These are phyloP conservation scores for Aciculosporium take DNA, from an alignment of 2,329 filamentous ascomycete genomes.

Conservation along the genomic window DNA sequence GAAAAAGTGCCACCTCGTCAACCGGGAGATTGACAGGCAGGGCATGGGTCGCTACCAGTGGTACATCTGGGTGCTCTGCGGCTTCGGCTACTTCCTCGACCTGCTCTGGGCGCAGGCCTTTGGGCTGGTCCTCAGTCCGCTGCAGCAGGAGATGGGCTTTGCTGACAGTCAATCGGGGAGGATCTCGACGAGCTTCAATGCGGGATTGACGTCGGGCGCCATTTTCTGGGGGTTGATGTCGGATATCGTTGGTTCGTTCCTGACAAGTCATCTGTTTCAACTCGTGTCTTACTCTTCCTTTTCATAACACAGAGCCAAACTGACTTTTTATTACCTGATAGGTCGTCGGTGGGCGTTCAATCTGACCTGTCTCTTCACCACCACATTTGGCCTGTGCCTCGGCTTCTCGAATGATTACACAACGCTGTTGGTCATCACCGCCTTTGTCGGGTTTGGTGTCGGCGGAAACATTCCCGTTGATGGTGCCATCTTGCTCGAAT, in stretches of 20 bases:
- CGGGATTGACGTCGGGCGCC: conserved; percentile 30
- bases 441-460: conserved; percentile 38
- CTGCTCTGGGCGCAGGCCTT: conserved; percentile 45
- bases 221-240: conserved; percentile 41
- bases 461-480: conserved; percentile 43
- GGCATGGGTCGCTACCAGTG: conserved; percentile 41
- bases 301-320: not conserved
- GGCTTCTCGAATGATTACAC: conserved; percentile 34
- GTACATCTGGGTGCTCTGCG: conserved; percentile 37
- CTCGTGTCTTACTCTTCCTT: not conserved
- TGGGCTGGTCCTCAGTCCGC: conserved; percentile 35
- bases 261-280: too few species aligned
- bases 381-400: conserved; percentile 37
- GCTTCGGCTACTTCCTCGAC: conserved; percentile 41
- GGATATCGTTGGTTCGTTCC: conserved; percentile 27
- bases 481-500: conserved; percentile 40
- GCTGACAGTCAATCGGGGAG: conserved; percentile 23
- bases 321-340: not conserved
- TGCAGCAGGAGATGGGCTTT: conserved; percentile 44
- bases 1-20: conserved; percentile 21
- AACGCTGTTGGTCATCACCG: conserved; percentile 37
- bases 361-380: conserved; percentile 39
- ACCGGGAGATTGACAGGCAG: conserved; percentile 33
- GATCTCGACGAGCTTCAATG: conserved; percentile 39
- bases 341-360: conserved; percentile 43